These are phyloP conservation scores for Fragaria ananassa DNA, from an alignment of 306 rosid species.

Conservation along the genomic window DNA sequence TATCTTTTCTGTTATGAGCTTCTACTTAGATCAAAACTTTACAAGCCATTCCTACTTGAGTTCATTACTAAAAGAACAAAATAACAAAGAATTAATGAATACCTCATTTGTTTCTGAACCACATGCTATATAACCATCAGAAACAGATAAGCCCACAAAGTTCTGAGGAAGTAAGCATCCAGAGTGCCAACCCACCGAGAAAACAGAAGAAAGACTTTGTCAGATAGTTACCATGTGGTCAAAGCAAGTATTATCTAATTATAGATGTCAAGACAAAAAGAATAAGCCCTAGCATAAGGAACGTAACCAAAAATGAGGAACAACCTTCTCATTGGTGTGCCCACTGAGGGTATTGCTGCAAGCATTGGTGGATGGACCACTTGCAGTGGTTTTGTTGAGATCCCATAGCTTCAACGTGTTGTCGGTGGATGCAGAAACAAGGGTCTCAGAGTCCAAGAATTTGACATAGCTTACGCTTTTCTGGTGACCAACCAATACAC, in stretches of 20 bases:
- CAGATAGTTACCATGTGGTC: not conserved
- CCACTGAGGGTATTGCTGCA: slow-evolving; percentile 79
- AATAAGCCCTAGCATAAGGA: slow-evolving; percentile 16
- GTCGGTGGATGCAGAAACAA: slow-evolving; percentile 92
- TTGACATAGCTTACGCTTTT: slow-evolving; percentile 74
- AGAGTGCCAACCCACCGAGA: slow-evolving; percentile 30
- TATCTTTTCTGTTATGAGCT: not conserved
- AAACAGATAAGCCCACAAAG: slow-evolving; percentile 82
- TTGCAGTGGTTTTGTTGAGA: slow-evolving; percentile 62
- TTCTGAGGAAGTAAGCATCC: slow-evolving; percentile 58
- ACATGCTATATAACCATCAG: slow-evolving; percentile 85
- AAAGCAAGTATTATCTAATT: slow-evolving; percentile 3
- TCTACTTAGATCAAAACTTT: not conserved
- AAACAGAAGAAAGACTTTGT: not conserved
- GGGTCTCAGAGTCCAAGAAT: slow-evolving; percentile 77
- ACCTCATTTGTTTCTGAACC: slow-evolving; percentile 99
- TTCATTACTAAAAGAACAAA: not conserved
- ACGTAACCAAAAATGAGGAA: slow-evolving; percentile 6
- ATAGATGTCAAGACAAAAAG: slow-evolving; percentile 10
- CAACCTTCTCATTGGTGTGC: slow-evolving; percentile 88
- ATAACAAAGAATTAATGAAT: slow-evolving; percentile 15
- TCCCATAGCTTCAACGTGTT: slow-evolving; percentile 91
- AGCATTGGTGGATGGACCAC: slow-evolving; percentile 58
- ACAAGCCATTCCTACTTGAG: not conserved
- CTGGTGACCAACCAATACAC: slow-evolving; percentile 71